A percentile compares a stretch with the other conserved stretches of the same genome.
These are phyloP conservation scores for Plantago coronopus DNA, from an alignment of 305 asterid genomes.

Conservation along the genomic window DNA sequence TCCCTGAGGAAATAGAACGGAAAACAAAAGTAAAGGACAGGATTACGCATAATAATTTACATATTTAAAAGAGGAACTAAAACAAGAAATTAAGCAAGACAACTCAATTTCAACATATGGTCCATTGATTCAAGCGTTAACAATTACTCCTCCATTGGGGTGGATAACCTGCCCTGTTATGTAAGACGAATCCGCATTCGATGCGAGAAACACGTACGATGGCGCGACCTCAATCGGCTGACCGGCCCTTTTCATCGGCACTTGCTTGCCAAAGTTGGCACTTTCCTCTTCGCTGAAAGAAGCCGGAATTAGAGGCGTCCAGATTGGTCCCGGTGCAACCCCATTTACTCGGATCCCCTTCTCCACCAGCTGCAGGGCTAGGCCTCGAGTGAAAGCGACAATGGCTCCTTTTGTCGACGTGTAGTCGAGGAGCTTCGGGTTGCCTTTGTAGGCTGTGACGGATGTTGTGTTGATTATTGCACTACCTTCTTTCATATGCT, in stretches of 20 bases:
- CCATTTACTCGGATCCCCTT: slow-evolving; percentile 74
- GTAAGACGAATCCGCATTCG: slow-evolving; percentile 61
- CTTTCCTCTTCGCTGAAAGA: slow-evolving; percentile 55
- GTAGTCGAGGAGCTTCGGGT: slow-evolving; percentile 57
- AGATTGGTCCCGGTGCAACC: slow-evolving; percentile 80
- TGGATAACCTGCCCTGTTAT: slow-evolving; percentile 72
- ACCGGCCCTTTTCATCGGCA: slow-evolving; percentile 82
- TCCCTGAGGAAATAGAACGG: too few species aligned
- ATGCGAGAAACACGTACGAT: slow-evolving; percentile 65
- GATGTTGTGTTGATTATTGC: slow-evolving; percentile 71
- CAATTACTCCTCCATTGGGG: slow-evolving; percentile 71
- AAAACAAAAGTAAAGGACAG: too few species aligned
- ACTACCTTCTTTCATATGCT: slow-evolving; percentile 77
- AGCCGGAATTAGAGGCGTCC: slow-evolving; percentile 83
- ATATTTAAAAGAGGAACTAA: too few species aligned
- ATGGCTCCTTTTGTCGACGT: slow-evolving; percentile 77
- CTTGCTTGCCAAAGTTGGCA: slow-evolving; percentile 57
- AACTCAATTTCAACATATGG: too few species aligned
- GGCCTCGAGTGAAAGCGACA: slow-evolving; percentile 70
- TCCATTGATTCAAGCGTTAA: slow-evolving; percentile 49
- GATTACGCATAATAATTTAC: too few species aligned
- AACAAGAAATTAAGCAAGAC: too few species aligned
- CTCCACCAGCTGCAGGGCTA: slow-evolving; percentile 50
- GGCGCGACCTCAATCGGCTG: slow-evolving; percentile 86
- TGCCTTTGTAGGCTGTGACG: slow-evolving; percentile 66